Evolutionary conservation across 2,329 filamentous ascomycete genomes (phyloP).

Genomic region (Tolypocladium ovalisporum): DNA sequence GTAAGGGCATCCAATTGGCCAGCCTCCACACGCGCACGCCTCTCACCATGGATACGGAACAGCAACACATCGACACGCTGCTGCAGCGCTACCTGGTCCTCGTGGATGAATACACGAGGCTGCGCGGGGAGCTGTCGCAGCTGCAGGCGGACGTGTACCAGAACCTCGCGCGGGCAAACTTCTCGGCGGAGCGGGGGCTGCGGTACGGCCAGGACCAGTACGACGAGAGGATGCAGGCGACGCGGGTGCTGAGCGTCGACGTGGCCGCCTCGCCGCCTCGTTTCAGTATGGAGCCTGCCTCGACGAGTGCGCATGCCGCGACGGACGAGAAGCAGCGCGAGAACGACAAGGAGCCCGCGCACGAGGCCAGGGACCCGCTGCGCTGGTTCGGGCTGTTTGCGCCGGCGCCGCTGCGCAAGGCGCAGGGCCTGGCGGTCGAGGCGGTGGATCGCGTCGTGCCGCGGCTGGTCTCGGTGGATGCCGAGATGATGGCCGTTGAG

Average conservation of each 20-base stretch:
- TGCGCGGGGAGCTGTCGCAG: slow-evolving; percentile 41
- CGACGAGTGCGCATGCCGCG: not conserved
- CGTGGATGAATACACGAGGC: slow-evolving; percentile 54
- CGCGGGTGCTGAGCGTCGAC: slow-evolving; percentile 25
- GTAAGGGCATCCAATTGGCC: not conserved
- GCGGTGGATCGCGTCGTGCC: slow-evolving; percentile 48
- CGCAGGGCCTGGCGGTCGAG: slow-evolving; percentile 47
- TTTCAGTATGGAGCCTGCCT: slow-evolving; percentile 9
- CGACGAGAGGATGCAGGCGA: slow-evolving; percentile 62
- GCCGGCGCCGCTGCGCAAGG: slow-evolving; percentile 39
- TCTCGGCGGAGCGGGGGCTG: slow-evolving; percentile 50
- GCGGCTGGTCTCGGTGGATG: slow-evolving; percentile 42
- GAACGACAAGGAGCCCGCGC: slow-evolving; percentile 1
- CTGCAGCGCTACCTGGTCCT: slow-evolving; percentile 55
- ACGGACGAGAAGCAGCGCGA: not conserved
- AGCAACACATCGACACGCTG: slow-evolving; percentile 46
- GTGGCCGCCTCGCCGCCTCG: slow-evolving; percentile 6
- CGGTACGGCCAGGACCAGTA: slow-evolving; percentile 62
- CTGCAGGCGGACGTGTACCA: slow-evolving; percentile 47
- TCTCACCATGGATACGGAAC: slow-evolving; percentile 5
- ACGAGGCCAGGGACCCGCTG: slow-evolving; percentile 30
- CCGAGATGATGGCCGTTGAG: slow-evolving; percentile 54
- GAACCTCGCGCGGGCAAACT: slow-evolving; percentile 64
- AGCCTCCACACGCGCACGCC: not conserved
- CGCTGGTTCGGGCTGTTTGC: slow-evolving; percentile 46